Evolutionary conservation across 345 rosid species (phyloP).

Genomic region (Camelina hispida): DNA sequence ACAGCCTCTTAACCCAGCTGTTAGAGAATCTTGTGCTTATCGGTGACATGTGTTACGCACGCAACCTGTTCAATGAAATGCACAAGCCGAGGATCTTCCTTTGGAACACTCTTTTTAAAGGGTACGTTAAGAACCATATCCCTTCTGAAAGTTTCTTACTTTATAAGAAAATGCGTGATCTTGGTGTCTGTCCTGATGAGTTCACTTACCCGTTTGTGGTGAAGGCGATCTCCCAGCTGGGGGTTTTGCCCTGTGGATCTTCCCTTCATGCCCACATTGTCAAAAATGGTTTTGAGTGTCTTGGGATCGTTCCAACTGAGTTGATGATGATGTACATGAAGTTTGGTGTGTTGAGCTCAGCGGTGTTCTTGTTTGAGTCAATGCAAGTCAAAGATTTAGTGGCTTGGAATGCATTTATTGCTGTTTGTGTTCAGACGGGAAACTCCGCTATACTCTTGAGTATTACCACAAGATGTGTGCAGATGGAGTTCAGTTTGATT

Average conservation of each 20-base stretch:
- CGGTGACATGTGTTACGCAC: conserved; percentile 52
- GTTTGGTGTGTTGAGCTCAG: conserved; percentile 48
- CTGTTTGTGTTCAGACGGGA: conserved; percentile 51
- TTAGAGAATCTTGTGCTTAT: conserved; percentile 25
- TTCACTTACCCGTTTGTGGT: conserved; percentile 57
- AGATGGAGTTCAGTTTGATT: conserved; percentile 46
- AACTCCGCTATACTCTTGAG: conserved; percentile 44
- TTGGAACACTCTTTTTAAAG: conserved; percentile 61
- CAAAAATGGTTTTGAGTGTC: conserved; percentile 51
- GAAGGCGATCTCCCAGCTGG: conserved; percentile 51
- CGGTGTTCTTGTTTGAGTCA: conserved; percentile 53
- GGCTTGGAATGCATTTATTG: conserved; percentile 61
- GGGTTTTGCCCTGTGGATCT: conserved; percentile 35
- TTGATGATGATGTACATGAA: conserved; percentile 52
- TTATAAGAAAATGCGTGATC: conserved; percentile 46
- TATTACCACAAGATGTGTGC: conserved; percentile 46
- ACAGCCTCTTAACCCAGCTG: conserved; percentile 54
- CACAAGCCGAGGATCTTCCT: conserved; percentile 56
- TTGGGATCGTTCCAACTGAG: conserved; percentile 54
- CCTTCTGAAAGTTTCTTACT: conserved; percentile 39
- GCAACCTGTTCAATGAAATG: conserved; percentile 61
- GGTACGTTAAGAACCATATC: conserved; percentile 49
- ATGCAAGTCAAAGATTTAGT: conserved; percentile 60
- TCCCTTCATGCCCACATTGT: conserved; percentile 48
- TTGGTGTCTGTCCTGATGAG: conserved; percentile 49